A percentile compares a stretch with the other conserved stretches of the same genome.
Evolutionary conservation across 257 asterid genomes (phyloP).

Genomic region (Solanum stenotomum): DNA sequence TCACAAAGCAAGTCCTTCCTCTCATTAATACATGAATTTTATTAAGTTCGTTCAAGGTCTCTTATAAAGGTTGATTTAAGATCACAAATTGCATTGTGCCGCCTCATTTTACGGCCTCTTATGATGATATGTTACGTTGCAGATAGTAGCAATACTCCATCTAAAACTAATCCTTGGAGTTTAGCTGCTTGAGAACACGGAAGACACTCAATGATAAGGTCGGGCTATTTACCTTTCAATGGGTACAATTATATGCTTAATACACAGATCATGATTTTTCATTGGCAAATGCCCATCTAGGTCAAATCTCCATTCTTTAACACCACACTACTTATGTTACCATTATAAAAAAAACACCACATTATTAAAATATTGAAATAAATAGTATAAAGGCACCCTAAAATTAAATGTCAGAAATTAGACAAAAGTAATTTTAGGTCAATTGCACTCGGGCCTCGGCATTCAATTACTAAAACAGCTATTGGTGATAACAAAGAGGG

Average conservation of each 20-base stretch:
- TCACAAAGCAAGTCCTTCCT: not conserved
- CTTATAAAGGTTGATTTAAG: not conserved
- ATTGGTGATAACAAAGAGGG: not conserved
- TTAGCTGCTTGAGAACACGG: not conserved
- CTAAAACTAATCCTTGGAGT: not conserved
- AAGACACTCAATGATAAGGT: not conserved
- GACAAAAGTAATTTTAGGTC: not conserved
- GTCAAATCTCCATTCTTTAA: not conserved
- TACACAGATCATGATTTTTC: not conserved
- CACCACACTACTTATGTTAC: not conserved
- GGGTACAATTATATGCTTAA: not conserved
- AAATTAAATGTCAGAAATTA: not conserved
- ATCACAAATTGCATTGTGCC: not conserved
- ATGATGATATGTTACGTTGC: not conserved
- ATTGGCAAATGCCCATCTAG: not conserved
- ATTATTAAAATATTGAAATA: not conserved
- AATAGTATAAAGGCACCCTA: not conserved
- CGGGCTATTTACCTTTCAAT: not conserved
- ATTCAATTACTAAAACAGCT: not conserved
- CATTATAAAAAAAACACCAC: not conserved
- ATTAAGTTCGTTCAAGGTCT: not conserved
- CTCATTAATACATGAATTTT: not conserved
- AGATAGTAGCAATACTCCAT: not conserved
- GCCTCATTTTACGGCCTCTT: not conserved
- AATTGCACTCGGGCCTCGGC: not conserved